These are phyloP conservation scores for Phlebiopsis gigantea DNA, from an alignment of 768 basidiomycete genomes.

Conservation along the genomic window DNA sequence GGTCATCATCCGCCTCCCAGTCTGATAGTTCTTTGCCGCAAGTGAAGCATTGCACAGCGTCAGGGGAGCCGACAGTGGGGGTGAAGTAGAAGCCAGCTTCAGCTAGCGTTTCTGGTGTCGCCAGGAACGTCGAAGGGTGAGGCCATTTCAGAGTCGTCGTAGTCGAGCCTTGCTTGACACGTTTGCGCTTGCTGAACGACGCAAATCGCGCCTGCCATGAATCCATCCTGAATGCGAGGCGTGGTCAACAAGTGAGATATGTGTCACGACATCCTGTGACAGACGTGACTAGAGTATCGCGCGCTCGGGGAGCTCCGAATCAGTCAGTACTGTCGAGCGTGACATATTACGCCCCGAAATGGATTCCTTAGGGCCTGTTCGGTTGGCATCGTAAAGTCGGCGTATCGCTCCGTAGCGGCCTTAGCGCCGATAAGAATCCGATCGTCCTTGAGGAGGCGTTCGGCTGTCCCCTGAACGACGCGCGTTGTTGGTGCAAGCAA, in stretches of 20 bases:
- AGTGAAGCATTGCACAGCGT: conserved; percentile 79
- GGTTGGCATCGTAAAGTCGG: too few species aligned
- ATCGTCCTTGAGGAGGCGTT: too few species aligned
- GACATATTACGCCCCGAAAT: too few species aligned
- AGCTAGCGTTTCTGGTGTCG: conserved; percentile 72
- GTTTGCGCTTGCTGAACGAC: conserved; percentile 62
- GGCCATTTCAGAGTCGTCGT: conserved; percentile 66
- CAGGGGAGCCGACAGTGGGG: conserved; percentile 60
- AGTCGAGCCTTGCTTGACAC: conserved; percentile 48
- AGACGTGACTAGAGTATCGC: background rate
- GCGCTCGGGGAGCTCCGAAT: too few species aligned
- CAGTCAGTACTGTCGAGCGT: too few species aligned
- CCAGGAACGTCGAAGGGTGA: conserved; percentile 55
- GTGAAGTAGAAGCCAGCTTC: conserved; percentile 88
- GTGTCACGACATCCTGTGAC: background rate
- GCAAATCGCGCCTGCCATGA: conserved; percentile 41
- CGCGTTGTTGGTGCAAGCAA: too few species aligned
- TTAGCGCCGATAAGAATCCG: too few species aligned
- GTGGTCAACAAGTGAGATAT: background rate
- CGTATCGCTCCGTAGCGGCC: too few species aligned
- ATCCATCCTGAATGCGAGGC: conserved; percentile 18
- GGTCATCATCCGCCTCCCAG: conserved; percentile 85
- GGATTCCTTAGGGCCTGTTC: too few species aligned
- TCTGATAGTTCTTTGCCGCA: conserved; percentile 79
- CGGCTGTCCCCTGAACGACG: too few species aligned